Percentiles rank a stretch among this genome's conserved stretches.
phyloP scores from a whole-genome alignment of 306 rosid species.

The Trifolium dubium region DNA sequence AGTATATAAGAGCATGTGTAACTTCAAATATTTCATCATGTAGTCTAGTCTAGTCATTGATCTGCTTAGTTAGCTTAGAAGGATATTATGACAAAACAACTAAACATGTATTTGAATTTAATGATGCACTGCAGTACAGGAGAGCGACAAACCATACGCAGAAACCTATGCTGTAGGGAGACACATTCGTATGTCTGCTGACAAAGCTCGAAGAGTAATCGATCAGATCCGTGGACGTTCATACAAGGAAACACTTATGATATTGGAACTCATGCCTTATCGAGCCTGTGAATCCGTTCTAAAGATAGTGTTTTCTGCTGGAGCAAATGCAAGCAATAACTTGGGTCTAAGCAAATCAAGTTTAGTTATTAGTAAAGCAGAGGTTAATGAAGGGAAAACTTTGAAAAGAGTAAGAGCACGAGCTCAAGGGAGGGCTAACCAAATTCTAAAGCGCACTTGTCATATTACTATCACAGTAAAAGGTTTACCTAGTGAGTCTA shows the following conservation, averaged over 20 bases:
- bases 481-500: slow-evolving; percentile 48
- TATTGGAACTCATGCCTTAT: slow-evolving; percentile 57
- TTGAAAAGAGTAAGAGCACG: slow-evolving; percentile 49
- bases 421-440: slow-evolving; percentile 50
- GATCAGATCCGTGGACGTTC: slow-evolving; percentile 53
- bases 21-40: slow-evolving; percentile 33
- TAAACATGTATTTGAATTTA: slow-evolving; percentile 11
- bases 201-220: slow-evolving; percentile 55
- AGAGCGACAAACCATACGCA: slow-evolving; percentile 39
- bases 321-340: slow-evolving; percentile 58
- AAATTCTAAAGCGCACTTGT: slow-evolving; percentile 53
- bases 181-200: slow-evolving; percentile 54
- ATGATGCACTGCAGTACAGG: slow-evolving; percentile 56
- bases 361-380: slow-evolving; percentile 55
- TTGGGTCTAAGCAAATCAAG: slow-evolving; percentile 56
- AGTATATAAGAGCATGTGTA: no score
- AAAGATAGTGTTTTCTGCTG: slow-evolving; percentile 57
- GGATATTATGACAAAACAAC: slow-evolving; percentile 16
- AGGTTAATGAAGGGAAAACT: slow-evolving; percentile 56
- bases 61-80: slow-evolving; percentile 29
- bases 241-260: slow-evolving; percentile 50
- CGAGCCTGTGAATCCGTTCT: slow-evolving; percentile 54
- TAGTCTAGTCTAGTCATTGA: slow-evolving; percentile 7
- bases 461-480: slow-evolving; percentile 50
- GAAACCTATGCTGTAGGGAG: slow-evolving; percentile 54